These are phyloP conservation scores for Ziziphus jujuba DNA, from an alignment of 306 rosid genomes.

Conservation along the genomic window DNA sequence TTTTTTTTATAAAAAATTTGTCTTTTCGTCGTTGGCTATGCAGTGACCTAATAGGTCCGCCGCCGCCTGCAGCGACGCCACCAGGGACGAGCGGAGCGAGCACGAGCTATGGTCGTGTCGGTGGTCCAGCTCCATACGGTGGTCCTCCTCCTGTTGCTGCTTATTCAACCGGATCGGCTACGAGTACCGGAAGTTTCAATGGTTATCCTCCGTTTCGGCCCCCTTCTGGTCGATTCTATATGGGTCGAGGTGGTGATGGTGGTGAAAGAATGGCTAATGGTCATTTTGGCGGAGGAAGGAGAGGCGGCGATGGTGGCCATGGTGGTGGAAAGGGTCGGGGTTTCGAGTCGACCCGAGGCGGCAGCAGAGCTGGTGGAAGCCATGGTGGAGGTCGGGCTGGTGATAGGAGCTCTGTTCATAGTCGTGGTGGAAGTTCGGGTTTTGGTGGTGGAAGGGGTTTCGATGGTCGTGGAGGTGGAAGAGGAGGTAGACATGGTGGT, in stretches of 20 bases:
- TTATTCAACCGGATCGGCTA: slow-evolving; percentile 29
- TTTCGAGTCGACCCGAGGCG: slow-evolving; percentile 37
- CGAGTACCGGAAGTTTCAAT: slow-evolving; percentile 30
- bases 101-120: slow-evolving; percentile 51
- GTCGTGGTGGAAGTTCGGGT: too few relatives aligned
- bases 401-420: too few relatives aligned
- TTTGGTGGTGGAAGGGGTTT: slow-evolving; percentile 35
- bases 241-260: slow-evolving; percentile 54
- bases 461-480: slow-evolving; percentile 37
- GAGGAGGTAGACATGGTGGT: slow-evolving; percentile 68
- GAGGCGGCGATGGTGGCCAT: slow-evolving; percentile 26
- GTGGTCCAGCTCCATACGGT: slow-evolving; percentile 35
- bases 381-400: too few relatives aligned
- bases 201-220: slow-evolving; percentile 60
- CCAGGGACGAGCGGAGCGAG: slow-evolving; percentile 18
- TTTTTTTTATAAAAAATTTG: background rate
- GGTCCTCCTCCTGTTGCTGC: slow-evolving; percentile 35
- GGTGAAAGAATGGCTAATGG: slow-evolving; percentile 5
- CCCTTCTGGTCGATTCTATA: slow-evolving; percentile 59
- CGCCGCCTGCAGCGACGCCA: slow-evolving; percentile 33
- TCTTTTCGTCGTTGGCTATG: background rate
- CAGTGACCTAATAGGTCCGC: slow-evolving; percentile 64
- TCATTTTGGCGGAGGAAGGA: slow-evolving; percentile 18
- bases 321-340: slow-evolving; percentile 38
- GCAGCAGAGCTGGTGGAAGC: slow-evolving; percentile 25